phyloP scores from a whole-genome alignment of 345 rosid species.

The Camelina hispida region DNA sequence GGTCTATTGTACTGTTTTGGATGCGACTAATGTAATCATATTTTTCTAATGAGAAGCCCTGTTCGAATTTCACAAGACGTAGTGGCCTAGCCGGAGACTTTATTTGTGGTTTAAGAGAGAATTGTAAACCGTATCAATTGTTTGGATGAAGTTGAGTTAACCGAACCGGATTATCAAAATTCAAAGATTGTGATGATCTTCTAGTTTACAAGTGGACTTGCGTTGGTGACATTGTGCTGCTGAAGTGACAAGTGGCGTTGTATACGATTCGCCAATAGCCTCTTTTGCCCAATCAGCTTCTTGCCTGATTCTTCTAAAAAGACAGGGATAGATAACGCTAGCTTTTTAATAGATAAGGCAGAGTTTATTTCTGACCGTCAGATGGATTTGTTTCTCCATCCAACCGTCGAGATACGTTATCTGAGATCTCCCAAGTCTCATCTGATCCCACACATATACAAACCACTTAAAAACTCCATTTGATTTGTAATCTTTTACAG shows the following conservation, averaged over 20 bases:
- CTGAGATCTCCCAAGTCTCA: slow-evolving; percentile 32
- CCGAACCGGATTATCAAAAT: slow-evolving; percentile 16
- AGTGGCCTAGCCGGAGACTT: slow-evolving; percentile 2
- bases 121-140: not conserved
- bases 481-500: not conserved
- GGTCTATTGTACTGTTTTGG: slow-evolving; percentile 24
- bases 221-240: not conserved
- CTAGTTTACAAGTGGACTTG: not conserved
- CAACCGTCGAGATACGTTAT: slow-evolving; percentile 20
- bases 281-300: slow-evolving; percentile 40
- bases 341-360: slow-evolving; percentile 33
- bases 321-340: slow-evolving; percentile 24
- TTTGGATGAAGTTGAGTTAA: not conserved
- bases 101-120: not conserved
- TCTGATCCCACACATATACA: slow-evolving; percentile 18
- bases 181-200: not conserved
- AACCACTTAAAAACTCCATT: slow-evolving; percentile 30
- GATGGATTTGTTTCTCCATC: slow-evolving; percentile 42
- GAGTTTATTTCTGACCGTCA: slow-evolving; percentile 30
- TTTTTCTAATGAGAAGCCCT: slow-evolving; percentile 31
- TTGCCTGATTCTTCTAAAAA: not conserved
- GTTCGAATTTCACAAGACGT: slow-evolving; percentile 1
- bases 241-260: slow-evolving; percentile 36
- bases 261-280: slow-evolving; percentile 22
- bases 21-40: slow-evolving; percentile 25